phyloP scores from a whole-genome alignment of 805 yeast species.

The Wickerhamiella allomyrinae region DNA sequence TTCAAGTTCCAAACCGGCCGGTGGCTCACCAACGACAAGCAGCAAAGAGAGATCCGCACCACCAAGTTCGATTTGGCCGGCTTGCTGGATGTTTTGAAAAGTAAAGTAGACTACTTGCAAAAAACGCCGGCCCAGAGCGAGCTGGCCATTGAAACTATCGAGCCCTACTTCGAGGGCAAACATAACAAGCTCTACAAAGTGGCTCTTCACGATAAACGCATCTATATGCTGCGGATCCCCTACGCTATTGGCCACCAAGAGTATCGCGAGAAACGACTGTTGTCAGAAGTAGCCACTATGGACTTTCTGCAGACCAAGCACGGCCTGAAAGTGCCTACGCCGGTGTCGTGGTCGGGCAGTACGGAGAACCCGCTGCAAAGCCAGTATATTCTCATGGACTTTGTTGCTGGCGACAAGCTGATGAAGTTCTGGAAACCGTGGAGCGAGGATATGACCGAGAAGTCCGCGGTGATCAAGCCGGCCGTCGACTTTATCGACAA shows the following conservation, averaged over 20 bases:
- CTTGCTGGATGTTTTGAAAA: constrained; percentile 29
- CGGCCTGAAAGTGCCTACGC: constrained; percentile 53
- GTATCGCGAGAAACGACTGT: constrained; percentile 41
- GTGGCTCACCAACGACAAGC: constrained; percentile 70
- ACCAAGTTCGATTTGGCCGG: constrained; percentile 79
- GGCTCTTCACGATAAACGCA: constrained; percentile 43
- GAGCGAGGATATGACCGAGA: constrained; percentile 37
- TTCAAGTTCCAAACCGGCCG: constrained; percentile 92
- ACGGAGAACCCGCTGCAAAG: constrained; percentile 49
- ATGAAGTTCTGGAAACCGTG: constrained; percentile 91
- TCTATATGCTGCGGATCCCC: constrained; percentile 71
- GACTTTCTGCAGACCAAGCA: constrained; percentile 61
- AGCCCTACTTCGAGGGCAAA: constrained; percentile 85
- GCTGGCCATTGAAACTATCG: constrained; percentile 49
- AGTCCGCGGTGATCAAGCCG: constrained; percentile 48
- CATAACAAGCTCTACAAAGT: constrained; percentile 79
- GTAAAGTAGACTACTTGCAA: constrained; percentile 18
- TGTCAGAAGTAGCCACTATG: constrained; percentile 86
- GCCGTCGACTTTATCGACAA: constrained; percentile 51
- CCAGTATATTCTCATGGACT: constrained; percentile 75
- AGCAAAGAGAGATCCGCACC: constrained; percentile 59
- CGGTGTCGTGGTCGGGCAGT: constrained; percentile 50
- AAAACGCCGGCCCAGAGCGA: constrained; percentile 32
- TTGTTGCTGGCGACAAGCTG: constrained; percentile 59
- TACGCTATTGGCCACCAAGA: constrained; percentile 60